Evolutionary conservation across 2,329 filamentous ascomycete species (phyloP), one percentile per base, ranked within the genome.

Genomic region (Acrocalymma vagum): DNA sequence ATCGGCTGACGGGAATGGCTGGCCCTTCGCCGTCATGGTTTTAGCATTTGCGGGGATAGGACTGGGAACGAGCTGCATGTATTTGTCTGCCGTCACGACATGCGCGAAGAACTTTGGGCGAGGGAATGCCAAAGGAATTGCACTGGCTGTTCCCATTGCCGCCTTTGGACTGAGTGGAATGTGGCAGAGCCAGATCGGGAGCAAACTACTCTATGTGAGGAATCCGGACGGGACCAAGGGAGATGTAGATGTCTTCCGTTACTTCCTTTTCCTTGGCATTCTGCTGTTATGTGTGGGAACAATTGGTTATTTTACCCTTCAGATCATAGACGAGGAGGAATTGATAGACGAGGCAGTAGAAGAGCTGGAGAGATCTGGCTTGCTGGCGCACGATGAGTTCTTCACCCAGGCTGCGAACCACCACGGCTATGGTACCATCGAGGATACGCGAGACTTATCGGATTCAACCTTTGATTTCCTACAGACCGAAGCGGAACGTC

Each of bases 41-140:
- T 65, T 90, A 38, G 86, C 91, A 1, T 99, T 97, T 67, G 78
- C 92, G 30, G 80, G 82, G 35, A 84, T 99, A 42, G 94, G 94
- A 2, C 80, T 86, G 48, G 93, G 84, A 5, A 96, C 93, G 0
- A 89, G 88, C 52, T 84, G 83, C 68, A 91, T 97, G 84, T 99
- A 97, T 69, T 78, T 97, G 40, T 82, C 86, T 34, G 87, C 90
- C 2, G 87, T 99, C n/a, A 93, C 93, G 6, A 95, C 93, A 0
- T 96, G 91, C 63, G 94, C 94, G 23, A 99, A 99, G 83, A 99
- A 97, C 73, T 99, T 97, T 72, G 92, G 92, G 32, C 85, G 87
- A 46, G 90, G 91, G 4, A 88, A 86, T 62, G 86, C 95, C 62
- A 87, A 93, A 60, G 94, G 94, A 0, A 74, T 99, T 34, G 93